A percentile compares a stretch with the other conserved stretches of the same genome.
Conservation (phyloP, 1,284 basidiomycete species). For the Sanghuangporus baumii region DNA sequence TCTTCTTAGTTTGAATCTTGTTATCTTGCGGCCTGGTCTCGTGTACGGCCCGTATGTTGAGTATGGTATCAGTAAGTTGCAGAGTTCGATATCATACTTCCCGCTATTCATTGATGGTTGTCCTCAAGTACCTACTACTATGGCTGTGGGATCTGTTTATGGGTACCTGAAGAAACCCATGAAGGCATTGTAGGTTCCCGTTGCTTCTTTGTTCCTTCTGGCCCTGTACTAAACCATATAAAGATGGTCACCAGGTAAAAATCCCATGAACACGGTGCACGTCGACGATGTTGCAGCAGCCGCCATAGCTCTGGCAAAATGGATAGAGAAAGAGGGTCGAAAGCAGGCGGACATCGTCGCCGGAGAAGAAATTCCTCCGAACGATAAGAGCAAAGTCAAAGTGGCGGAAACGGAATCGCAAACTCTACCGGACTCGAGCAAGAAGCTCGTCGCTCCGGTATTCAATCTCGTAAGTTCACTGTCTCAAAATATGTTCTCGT, state of each 20-base stretch:
- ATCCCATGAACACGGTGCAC: conserved; percentile 78
- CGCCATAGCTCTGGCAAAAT: conserved; percentile 68
- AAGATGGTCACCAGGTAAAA: conserved; percentile 75
- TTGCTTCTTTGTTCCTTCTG: conserved; percentile 12
- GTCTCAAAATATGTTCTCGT: background rate
- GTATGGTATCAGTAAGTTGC: conserved; percentile 53
- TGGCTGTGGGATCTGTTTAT: conserved; percentile 80
- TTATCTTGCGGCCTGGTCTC: conserved; percentile 67
- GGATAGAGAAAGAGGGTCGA: conserved; percentile 63
- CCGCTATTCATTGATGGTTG: conserved; percentile 18
- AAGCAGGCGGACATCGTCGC: conserved; percentile 57
- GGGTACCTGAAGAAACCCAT: conserved; percentile 80
- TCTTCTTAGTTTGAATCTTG: conserved; percentile 64
- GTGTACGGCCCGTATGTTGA: conserved; percentile 74
- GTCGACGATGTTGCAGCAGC: conserved; percentile 72
- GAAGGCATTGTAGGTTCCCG: conserved; percentile 66
- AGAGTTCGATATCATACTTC: conserved; percentile 2
- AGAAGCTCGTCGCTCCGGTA: conserved; percentile 62
- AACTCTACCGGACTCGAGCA: conserved; percentile 47
- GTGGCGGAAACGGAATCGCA: conserved; percentile 55
- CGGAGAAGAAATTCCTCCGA: conserved; percentile 62
- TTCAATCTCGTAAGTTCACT: conserved; percentile 67
- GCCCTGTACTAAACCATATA: background rate
- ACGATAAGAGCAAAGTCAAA: conserved; percentile 60
- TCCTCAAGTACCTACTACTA: conserved; percentile 50